Conservation (phyloP, 1,139 yeast species). For the Suhomyces ambrosiae region DNA sequence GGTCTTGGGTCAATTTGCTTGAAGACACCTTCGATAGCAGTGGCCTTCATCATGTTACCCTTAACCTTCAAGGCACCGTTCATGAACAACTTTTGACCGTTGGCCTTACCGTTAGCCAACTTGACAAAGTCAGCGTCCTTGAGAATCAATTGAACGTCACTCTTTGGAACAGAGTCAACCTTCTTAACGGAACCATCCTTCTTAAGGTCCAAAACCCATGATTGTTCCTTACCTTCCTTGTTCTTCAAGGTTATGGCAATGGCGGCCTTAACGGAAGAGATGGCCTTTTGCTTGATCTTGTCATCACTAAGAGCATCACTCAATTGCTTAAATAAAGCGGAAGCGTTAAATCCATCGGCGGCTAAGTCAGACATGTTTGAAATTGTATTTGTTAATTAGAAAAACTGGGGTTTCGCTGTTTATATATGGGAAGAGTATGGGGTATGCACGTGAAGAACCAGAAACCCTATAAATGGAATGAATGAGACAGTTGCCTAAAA, state of each 20-base stretch:
- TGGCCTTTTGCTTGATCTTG: slow-evolving; percentile 43
- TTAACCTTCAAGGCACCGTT: slow-evolving; percentile 81
- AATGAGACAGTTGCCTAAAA: too few relatives aligned
- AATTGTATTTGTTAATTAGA: background rate
- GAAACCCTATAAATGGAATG: too few relatives aligned
- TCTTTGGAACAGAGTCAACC: slow-evolving; percentile 50
- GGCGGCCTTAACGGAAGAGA: slow-evolving; percentile 58
- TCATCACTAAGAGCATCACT: slow-evolving; percentile 44
- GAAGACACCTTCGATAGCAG: slow-evolving; percentile 72
- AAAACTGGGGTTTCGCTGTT: slow-evolving; percentile 8
- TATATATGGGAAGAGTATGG: slow-evolving; percentile 12
- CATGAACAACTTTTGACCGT: slow-evolving; percentile 84
- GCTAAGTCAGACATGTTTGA: slow-evolving; percentile 38
- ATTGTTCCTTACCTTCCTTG: slow-evolving; percentile 62
- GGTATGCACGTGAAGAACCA: slow-evolving; percentile 10
- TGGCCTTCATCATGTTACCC: slow-evolving; percentile 91
- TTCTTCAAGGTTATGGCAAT: slow-evolving; percentile 71
- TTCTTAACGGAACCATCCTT: slow-evolving; percentile 57
- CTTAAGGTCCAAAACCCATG: slow-evolving; percentile 76
- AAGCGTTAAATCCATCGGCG: slow-evolving; percentile 53
- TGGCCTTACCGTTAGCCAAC: slow-evolving; percentile 75
- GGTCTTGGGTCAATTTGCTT: slow-evolving; percentile 63
- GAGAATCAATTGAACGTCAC: slow-evolving; percentile 68
- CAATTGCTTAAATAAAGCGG: slow-evolving; percentile 47
- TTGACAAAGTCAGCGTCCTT: slow-evolving; percentile 67